Conservation (phyloP, 441 rosid genomes). For the Brassica hybrid region DNA sequence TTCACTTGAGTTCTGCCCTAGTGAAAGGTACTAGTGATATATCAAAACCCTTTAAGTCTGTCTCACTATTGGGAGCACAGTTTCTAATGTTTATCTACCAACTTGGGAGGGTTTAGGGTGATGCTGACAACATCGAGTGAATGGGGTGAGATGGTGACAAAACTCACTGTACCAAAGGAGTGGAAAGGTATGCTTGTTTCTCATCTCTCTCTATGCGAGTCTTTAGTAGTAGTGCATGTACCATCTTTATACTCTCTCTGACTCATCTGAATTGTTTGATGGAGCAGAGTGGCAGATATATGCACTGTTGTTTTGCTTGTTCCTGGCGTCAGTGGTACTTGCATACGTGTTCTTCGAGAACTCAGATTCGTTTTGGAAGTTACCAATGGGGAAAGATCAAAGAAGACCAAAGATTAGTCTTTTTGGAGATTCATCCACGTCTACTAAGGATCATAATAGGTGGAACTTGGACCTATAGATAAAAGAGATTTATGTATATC, state of each 20-base stretch:
- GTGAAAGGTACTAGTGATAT: slow-evolving; percentile 60
- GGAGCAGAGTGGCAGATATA: slow-evolving; percentile 97
- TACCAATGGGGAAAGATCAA: slow-evolving; percentile 66
- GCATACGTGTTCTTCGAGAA: slow-evolving; percentile 87
- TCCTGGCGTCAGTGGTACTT: slow-evolving; percentile 77
- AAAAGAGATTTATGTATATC: slow-evolving; percentile 23
- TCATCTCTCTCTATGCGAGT: too few relatives aligned
- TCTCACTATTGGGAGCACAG: slow-evolving; percentile 9
- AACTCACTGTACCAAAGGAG: slow-evolving; percentile 87
- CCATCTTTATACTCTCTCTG: not conserved
- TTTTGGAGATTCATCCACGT: slow-evolving; percentile 59
- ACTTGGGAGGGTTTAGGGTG: too few relatives aligned
- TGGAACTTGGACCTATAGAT: slow-evolving; percentile 69
- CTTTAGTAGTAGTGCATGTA: too few relatives aligned
- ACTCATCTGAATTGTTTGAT: not conserved
- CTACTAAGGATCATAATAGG: slow-evolving; percentile 64
- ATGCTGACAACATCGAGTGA: slow-evolving; percentile 76
- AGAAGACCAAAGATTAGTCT: slow-evolving; percentile 64
- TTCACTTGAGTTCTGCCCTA: slow-evolving; percentile 84
- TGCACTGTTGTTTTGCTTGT: slow-evolving; percentile 69
- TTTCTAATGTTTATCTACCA: slow-evolving; percentile 7
- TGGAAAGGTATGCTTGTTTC: slow-evolving; percentile 83
- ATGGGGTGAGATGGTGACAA: slow-evolving; percentile 93
- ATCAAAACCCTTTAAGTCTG: slow-evolving; percentile 6
- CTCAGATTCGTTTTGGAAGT: slow-evolving; percentile 87